Evolutionary conservation across 2,329 filamentous ascomycete genomes (phyloP).

Genomic region (Penicillium oxalicum): DNA sequence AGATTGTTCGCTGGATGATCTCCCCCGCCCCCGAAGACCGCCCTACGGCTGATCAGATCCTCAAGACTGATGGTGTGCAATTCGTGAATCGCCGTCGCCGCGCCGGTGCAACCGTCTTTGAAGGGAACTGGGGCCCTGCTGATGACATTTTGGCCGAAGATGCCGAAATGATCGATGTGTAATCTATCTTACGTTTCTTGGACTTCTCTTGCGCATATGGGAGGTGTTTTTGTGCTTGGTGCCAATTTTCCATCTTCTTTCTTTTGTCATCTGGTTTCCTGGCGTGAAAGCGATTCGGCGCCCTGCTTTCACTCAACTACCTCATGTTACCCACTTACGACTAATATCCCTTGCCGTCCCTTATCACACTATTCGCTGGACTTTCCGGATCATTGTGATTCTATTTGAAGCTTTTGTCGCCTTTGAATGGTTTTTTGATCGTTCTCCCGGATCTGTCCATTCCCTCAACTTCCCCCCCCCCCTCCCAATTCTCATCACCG

Average conservation of each 20-base stretch:
- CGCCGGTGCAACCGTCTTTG: conserved; percentile 88
- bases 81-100: conserved; percentile 75
- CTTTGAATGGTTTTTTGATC: conserved; percentile 5
- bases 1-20: conserved; percentile 83
- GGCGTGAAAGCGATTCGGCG: conserved; percentile 19
- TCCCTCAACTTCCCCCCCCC: background rate
- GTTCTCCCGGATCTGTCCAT: conserved; percentile 1
- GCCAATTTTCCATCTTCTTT: conserved; percentile 12
- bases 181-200: conserved; percentile 21
- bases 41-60: conserved; percentile 67
- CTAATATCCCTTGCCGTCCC: background rate
- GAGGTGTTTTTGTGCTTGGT: conserved; percentile 23
- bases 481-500: background rate
- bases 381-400: conserved; percentile 12
- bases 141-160: conserved; percentile 55
- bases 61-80: conserved; percentile 64
- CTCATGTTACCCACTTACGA: conserved; percentile 18
- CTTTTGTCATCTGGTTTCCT: conserved; percentile 18
- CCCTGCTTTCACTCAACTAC: conserved; percentile 13
- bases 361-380: conserved; percentile 3
- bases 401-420: conserved; percentile 4
- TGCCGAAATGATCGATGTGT: conserved; percentile 60
- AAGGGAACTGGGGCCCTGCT: conserved; percentile 88
- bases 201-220: conserved; percentile 28
- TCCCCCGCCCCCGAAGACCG: conserved; percentile 65